phyloP scores from a whole-genome alignment of 345 rosid genomes.

The Citropsis articulata region DNA sequence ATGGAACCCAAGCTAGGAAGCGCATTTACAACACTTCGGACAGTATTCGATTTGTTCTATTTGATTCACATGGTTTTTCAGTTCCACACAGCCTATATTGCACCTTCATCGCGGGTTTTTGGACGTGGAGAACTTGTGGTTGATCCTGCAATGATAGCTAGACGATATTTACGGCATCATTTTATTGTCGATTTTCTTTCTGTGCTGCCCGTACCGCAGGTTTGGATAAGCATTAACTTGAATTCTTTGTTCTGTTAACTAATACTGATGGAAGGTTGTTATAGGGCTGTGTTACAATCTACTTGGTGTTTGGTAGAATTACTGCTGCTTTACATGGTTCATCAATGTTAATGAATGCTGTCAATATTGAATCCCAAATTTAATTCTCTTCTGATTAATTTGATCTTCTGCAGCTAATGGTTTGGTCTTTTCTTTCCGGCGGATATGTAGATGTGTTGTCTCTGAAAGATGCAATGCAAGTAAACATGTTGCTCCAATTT shows the following conservation, averaged over 20 bases:
- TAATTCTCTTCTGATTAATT: background rate
- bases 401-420: conserved; percentile 50
- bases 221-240: conserved; percentile 15
- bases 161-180: conserved; percentile 50
- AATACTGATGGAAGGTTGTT: background rate
- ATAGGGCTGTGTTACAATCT: background rate
- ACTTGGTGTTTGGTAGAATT: background rate
- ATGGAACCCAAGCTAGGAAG: conserved; percentile 57
- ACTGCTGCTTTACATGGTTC: background rate
- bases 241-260: background rate
- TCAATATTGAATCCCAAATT: background rate
- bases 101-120: conserved; percentile 86
- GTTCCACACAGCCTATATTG: conserved; percentile 78
- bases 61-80: conserved; percentile 70
- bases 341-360: background rate
- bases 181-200: conserved; percentile 74
- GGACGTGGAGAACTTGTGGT: conserved; percentile 95
- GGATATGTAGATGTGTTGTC: conserved; percentile 58
- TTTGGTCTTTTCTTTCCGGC: conserved; percentile 58
- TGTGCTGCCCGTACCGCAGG: conserved; percentile 84
- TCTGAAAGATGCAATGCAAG: conserved; percentile 57
- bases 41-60: conserved; percentile 59
- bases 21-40: conserved; percentile 55
- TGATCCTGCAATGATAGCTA: conserved; percentile 71
- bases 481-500: conserved; percentile 52